phyloP scores from a whole-genome alignment of 2,329 filamentous ascomycete genomes.

The Arthrobotrys megalospora region DNA sequence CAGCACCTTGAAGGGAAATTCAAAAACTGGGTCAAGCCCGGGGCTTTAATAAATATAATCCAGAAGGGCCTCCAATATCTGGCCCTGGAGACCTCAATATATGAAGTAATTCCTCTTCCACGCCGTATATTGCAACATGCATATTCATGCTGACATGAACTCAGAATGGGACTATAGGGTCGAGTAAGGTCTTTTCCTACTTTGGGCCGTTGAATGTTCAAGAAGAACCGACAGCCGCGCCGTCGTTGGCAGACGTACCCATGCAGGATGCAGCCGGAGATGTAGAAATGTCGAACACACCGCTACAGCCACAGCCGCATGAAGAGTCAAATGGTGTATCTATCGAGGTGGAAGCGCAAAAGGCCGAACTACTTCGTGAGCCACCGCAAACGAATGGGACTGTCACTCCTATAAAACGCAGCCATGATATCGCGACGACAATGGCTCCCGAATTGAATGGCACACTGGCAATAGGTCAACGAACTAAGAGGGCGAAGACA shows the following conservation, averaged over 20 bases:
- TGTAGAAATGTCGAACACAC: conserved; percentile 48
- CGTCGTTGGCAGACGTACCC: conserved; percentile 20
- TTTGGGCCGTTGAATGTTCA: conserved; percentile 43
- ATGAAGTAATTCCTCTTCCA: conserved; percentile 34
- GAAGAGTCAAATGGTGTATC: conserved; percentile 50
- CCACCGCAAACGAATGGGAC: conserved; percentile 57
- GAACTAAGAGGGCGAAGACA: conserved; percentile 51
- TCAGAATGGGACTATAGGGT: conserved; percentile 52
- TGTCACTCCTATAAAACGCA: conserved; percentile 49
- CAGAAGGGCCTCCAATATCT: conserved; percentile 58
- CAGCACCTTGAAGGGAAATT: conserved; percentile 57
- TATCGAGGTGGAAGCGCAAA: conserved; percentile 51
- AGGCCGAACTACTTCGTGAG: conserved; percentile 49
- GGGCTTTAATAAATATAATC: conserved; percentile 58
- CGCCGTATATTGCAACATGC: neutral
- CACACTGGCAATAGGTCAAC: conserved; percentile 36
- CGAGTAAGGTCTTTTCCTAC: conserved; percentile 47
- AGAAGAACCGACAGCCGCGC: conserved; percentile 30
- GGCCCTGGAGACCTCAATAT: conserved; percentile 50
- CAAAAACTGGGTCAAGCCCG: conserved; percentile 50
- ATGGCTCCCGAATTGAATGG: conserved; percentile 42
- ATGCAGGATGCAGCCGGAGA: conserved; percentile 52
- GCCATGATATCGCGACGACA: conserved; percentile 40
- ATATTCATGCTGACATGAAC: conserved; percentile 9
- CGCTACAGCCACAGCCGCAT: neutral